Base-by-base conservation (phyloP, 441 rosid genomes). In the Dalechampia spathulata region DNA sequence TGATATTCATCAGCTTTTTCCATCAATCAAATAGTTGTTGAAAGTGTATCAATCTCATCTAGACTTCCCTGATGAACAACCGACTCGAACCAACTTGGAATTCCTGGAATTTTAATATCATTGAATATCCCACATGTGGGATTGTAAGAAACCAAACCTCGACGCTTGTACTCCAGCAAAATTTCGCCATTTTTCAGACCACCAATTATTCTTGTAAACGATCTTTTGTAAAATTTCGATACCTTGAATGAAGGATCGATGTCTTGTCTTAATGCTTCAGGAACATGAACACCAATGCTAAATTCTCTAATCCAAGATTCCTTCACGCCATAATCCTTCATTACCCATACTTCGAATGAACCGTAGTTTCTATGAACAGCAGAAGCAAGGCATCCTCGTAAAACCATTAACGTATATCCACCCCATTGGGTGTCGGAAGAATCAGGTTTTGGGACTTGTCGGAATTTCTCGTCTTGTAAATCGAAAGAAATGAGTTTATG, bases 301-400 rank as follows among this genome's bases (percentile, higher is more conserved):
- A 55, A 80, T 43, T 85, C 77, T 60, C 75, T 91, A 1, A 68
- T 58, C 98, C 98, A 91, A 7, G 98, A 83, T 34, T 77, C 90
- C 40, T 78, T 76, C 54, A 61, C 81, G 46, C 77, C 70, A 57
- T 91, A 87, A 37, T 62, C 79, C 69, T 74, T 83, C 96, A 91
- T 85, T 0, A 78, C 80, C 98, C 98, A 91, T 20, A 88, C 80
- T 66, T 88, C 98, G 68, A 88, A 25, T 71, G 75, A 76, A 62
- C 85, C 78, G 44, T 84, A 79, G 58, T 72, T 79, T 21, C 91
- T 81, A 58, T 74, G 75, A 37, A 84, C 89, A 6, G 76, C 72
- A 3, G 86, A 89, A 9, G 79, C 65, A 10, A 91, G 86, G 57
- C 87, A 79, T 2, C 84, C 89, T 55, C 55, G 64, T 2, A 87